Percentiles rank a stretch among this genome's conserved stretches.
phyloP scores from a whole-genome alignment of 441 rosid genomes.

The Francoa sonchifolia region DNA sequence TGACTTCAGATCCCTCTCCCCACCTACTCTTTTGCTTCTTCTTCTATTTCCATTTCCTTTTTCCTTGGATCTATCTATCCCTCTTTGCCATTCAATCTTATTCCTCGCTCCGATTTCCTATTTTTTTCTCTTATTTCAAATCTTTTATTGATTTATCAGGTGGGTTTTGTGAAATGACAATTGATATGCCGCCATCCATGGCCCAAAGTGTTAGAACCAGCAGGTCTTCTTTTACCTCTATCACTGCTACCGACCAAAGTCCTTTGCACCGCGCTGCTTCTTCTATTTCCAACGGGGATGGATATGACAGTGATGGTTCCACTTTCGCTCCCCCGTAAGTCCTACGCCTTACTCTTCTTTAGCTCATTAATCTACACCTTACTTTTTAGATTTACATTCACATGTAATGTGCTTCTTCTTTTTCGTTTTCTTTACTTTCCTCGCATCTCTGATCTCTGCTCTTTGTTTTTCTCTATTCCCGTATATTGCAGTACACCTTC shows the following conservation, averaged over 20 bases:
- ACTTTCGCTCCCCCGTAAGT: conserved; percentile 49
- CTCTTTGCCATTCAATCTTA: background rate
- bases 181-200: conserved; percentile 23
- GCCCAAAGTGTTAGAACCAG: conserved; percentile 41
- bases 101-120: background rate
- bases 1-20: background rate
- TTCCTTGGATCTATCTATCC: no score
- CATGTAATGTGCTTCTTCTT: background rate
- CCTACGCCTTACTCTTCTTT: background rate
- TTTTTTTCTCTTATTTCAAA: background rate
- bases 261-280: conserved; percentile 27
- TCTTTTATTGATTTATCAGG: conserved; percentile 2
- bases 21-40: background rate
- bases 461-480: no score
- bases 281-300: conserved; percentile 50
- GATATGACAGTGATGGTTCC: conserved; percentile 64
- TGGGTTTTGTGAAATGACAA: conserved; percentile 19
- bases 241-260: conserved; percentile 29
- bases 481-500: conserved; percentile 41
- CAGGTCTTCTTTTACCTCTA: conserved; percentile 40
- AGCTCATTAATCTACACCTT: background rate
- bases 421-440: background rate
- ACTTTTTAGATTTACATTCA: background rate
- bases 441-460: no score
- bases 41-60: conserved; percentile 1